Base-by-base conservation (phyloP, 306 rosid genomes). In the Prunus davidiana region DNA sequence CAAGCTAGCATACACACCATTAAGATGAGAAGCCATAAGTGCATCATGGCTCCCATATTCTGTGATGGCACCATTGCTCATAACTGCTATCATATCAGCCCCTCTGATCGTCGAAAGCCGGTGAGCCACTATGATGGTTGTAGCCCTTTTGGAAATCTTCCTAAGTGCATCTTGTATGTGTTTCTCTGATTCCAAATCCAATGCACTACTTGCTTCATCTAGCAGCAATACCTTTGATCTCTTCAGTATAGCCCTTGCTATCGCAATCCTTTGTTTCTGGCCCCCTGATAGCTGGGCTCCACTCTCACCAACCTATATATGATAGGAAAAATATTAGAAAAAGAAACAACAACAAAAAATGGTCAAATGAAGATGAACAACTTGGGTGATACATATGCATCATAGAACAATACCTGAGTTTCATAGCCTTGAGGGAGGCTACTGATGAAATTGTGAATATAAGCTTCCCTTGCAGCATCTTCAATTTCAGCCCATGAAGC, bases 121-220 rank as follows among this genome's bases (percentile, higher is more conserved):
- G 71, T 90, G 97, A 0, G 97, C 95, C 67, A 95, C 92, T 12
- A 95, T 88, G 72, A 92, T 68, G 8, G 96, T 89, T 14, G 97
- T 92, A 69, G 98, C 87, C 46, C 81, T 77, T 63, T 82, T 81
- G 14, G 88, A 64, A 38, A 81, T 83, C 49, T 86, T 86, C 70
- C 71, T 82, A 1, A 92, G 85, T 50, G 98, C 93, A 22, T 82
- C 84, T 85, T 95, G 93, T 60, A 92, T 86, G 80, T 89, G 91
- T 49, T 82, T 84, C 86, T 89, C 96, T 60, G 97, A 89, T 80
- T 94, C 97, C 74, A 88, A 80, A 83, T 92, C 98, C 81, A 92
- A 70, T 50, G 96, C 93, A 87, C 96, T 95, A 81, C 96, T 92
- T 80, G 98, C 97, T 84, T 95, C 98, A 84, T 95, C 98, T 82